Evolutionary conservation across 2,329 filamentous ascomycete species (phyloP).

Genomic region (Aspergillus felis): DNA sequence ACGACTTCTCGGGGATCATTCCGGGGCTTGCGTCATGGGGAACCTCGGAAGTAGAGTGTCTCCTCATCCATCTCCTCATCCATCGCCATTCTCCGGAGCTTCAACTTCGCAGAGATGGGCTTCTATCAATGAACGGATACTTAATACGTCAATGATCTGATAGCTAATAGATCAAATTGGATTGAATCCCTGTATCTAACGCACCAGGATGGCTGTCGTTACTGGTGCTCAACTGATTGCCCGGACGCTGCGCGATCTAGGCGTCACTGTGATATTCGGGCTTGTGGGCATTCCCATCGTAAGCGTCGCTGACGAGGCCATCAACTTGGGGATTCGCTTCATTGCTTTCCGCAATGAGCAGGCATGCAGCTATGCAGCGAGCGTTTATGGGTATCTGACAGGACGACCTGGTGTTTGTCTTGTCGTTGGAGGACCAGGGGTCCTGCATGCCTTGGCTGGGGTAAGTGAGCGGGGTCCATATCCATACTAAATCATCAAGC

Average conservation of each 20-base stretch:
- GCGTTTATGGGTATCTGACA: constrained; percentile 56
- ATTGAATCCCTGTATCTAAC: not conserved
- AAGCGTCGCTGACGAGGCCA: constrained; percentile 55
- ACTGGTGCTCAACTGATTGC: constrained; percentile 48
- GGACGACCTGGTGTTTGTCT: constrained; percentile 55
- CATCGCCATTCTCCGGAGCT: not conserved
- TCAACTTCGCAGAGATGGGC: not conserved
- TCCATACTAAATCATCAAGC: not conserved
- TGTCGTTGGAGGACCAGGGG: constrained; percentile 57
- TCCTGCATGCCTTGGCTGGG: constrained; percentile 56
- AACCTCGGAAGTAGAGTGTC: not conserved
- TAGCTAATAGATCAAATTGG: not conserved
- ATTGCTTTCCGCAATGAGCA: constrained; percentile 59
- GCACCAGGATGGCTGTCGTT: constrained; percentile 19
- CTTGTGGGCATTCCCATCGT: constrained; percentile 55
- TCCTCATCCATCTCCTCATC: not conserved
- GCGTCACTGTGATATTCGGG: constrained; percentile 51
- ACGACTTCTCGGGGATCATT: not conserved
- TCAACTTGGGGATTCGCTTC: constrained; percentile 55
- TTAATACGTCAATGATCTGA: not conserved
- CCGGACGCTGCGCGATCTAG: constrained; percentile 45
- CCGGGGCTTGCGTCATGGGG: constrained; percentile 2
- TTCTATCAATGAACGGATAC: not conserved
- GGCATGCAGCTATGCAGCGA: constrained; percentile 55
- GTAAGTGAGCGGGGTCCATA: constrained; percentile 30